These are phyloP conservation scores for Isatis tinctoria DNA, from an alignment of 345 rosid species.

Conservation along the genomic window DNA sequence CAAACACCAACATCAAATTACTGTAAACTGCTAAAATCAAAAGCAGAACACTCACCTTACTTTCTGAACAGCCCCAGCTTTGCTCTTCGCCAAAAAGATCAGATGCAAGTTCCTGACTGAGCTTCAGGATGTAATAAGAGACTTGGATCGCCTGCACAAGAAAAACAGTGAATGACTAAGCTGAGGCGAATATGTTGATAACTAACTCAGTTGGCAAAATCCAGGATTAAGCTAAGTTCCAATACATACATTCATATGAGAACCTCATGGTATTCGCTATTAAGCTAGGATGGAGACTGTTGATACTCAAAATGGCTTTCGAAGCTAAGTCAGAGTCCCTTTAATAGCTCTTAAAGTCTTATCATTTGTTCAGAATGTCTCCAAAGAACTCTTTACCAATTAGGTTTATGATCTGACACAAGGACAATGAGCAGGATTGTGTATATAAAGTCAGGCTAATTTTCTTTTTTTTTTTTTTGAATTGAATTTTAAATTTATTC, in stretches of 20 bases:
- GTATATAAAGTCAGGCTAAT: not conserved
- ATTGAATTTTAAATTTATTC: too few relatives aligned
- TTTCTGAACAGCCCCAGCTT: slow-evolving; percentile 61
- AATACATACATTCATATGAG: not conserved
- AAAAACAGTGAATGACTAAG: not conserved
- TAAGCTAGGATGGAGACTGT: not conserved
- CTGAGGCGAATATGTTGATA: not conserved
- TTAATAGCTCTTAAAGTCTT: too few relatives aligned
- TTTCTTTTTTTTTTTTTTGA: too few relatives aligned
- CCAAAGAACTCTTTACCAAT: not conserved
- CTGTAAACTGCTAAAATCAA: not conserved
- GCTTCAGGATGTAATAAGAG: slow-evolving; percentile 60
- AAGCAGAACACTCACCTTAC: slow-evolving; percentile 44
- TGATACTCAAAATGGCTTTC: not conserved
- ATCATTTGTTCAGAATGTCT: too few relatives aligned
- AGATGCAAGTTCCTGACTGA: slow-evolving; percentile 58
- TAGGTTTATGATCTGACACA: not conserved
- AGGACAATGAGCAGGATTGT: not conserved
- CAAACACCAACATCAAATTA: not conserved
- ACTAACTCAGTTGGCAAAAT: not conserved
- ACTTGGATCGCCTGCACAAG: slow-evolving; percentile 43
- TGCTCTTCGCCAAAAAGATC: slow-evolving; percentile 78
- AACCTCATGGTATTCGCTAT: not conserved
- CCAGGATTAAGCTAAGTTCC: not conserved
- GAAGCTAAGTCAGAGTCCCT: not conserved